Conservation (phyloP, 2,329 filamentous ascomycete genomes). For the Cladosporium sp. region DNA sequence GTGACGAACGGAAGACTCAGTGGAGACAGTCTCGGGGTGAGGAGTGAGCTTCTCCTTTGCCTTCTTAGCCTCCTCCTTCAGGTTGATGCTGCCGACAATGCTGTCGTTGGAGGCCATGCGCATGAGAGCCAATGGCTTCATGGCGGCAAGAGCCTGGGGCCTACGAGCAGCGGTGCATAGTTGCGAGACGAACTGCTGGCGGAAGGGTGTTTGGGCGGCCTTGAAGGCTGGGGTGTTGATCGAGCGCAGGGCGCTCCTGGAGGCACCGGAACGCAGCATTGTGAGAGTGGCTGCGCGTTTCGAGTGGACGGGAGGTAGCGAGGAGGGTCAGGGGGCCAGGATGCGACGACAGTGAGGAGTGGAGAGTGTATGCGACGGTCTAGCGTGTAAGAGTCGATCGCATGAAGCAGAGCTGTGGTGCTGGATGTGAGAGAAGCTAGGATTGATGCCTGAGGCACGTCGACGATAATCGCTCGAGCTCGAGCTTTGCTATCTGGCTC, state of each 20-base stretch:
- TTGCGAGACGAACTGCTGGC: constrained; percentile 42
- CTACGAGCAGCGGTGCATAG: constrained; percentile 42
- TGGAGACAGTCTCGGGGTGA: constrained; percentile 61
- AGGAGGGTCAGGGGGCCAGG: constrained; percentile 11
- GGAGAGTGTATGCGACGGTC: constrained; percentile 10
- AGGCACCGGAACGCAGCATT: constrained; percentile 49
- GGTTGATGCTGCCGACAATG: constrained; percentile 52
- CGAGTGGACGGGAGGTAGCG: constrained; percentile 11
- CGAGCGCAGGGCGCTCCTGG: constrained; percentile 42
- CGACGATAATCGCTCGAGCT: not conserved
- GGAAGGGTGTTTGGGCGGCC: constrained; percentile 35
- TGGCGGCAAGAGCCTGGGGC: constrained; percentile 35
- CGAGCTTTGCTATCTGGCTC: not conserved
- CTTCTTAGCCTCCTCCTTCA: constrained; percentile 57
- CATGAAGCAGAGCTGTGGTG: not conserved
- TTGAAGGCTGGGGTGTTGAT: constrained; percentile 33
- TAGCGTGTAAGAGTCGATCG: constrained; percentile 10
- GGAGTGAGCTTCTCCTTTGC: constrained; percentile 58
- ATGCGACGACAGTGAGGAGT: constrained; percentile 3
- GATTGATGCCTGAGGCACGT: not conserved
- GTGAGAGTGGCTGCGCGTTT: constrained; percentile 7
- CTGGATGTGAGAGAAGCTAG: constrained; percentile 10
- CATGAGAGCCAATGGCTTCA: constrained; percentile 37
- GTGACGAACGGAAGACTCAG: constrained; percentile 53
- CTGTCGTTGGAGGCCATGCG: constrained; percentile 23